Evolutionary conservation across 2,329 filamentous ascomycete genomes (phyloP).

Genomic region (Ascochyta clinopodiicola): DNA sequence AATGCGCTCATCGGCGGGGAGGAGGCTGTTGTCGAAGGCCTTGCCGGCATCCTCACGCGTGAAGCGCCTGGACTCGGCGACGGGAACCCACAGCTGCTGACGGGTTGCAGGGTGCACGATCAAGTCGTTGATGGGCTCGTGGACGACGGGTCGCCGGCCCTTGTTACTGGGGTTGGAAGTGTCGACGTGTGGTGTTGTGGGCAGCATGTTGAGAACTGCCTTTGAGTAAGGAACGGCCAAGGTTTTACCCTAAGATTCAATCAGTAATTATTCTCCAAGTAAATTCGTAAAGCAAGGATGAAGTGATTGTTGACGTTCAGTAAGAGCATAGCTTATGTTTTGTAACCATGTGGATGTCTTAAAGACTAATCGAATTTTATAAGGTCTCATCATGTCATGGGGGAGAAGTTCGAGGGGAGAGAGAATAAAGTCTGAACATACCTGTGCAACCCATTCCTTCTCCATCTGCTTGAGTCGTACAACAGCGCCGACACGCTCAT

Average conservation of each 20-base stretch:
- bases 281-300: background rate
- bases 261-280: constrained; percentile 21
- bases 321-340: constrained; percentile 73
- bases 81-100: constrained; percentile 67
- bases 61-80: constrained; percentile 68
- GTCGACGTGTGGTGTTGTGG: constrained; percentile 60
- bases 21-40: constrained; percentile 64
- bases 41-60: constrained; percentile 70
- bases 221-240: constrained; percentile 78
- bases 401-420: background rate
- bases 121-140: constrained; percentile 71
- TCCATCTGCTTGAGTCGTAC: constrained; percentile 86
- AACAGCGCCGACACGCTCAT: constrained; percentile 83
- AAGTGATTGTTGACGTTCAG: constrained; percentile 59
- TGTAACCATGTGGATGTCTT: constrained; percentile 96
- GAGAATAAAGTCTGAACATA: constrained; percentile 58
- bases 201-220: constrained; percentile 81
- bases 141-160: constrained; percentile 50
- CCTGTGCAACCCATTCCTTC: constrained; percentile 76
- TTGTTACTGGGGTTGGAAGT: constrained; percentile 34
- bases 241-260: constrained; percentile 68
- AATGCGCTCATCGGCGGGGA: constrained; percentile 68
- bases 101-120: constrained; percentile 63
- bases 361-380: constrained; percentile 98
- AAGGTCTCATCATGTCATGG: constrained; percentile 69